Evolutionary conservation across 2,329 filamentous ascomycete genomes (phyloP).

Genomic region (Nemania sp.): DNA sequence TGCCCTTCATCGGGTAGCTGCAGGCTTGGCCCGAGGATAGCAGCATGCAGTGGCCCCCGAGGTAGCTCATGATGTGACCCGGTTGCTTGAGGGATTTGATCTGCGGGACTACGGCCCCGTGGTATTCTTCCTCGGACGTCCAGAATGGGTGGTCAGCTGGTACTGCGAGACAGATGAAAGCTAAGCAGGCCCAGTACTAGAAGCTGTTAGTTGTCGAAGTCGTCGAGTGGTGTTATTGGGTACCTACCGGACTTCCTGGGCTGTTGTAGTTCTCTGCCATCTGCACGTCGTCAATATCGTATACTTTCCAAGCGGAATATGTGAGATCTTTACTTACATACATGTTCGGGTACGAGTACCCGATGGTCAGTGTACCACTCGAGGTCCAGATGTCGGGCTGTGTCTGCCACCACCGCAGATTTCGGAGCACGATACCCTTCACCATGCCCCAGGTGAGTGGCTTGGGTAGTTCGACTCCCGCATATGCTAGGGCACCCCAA

Average conservation of each 20-base stretch:
- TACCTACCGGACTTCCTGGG: slow-evolving; percentile 62
- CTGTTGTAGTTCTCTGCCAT: slow-evolving; percentile 85
- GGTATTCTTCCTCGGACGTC: slow-evolving; percentile 67
- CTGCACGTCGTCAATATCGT: slow-evolving; percentile 39
- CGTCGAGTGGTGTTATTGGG: background rate
- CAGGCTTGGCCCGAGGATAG: slow-evolving; percentile 79
- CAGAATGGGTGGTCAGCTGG: slow-evolving; percentile 74
- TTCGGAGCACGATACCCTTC: slow-evolving; percentile 73
- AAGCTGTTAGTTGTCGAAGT: background rate
- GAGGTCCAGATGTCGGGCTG: slow-evolving; percentile 75
- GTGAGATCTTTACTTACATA: slow-evolving; percentile 50
- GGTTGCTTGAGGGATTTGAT: slow-evolving; percentile 67
- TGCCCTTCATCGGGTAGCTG: slow-evolving; percentile 79
- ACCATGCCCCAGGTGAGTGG: slow-evolving; percentile 79
- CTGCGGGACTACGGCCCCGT: slow-evolving; percentile 58
- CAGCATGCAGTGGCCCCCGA: slow-evolving; percentile 75
- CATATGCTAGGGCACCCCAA: slow-evolving; percentile 78
- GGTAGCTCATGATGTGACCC: slow-evolving; percentile 71
- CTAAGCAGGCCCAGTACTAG: slow-evolving; percentile 78
- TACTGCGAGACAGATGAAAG: slow-evolving; percentile 74
- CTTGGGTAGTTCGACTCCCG: slow-evolving; percentile 70
- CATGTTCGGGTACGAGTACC: slow-evolving; percentile 79
- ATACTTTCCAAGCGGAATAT: background rate
- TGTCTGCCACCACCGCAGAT: slow-evolving; percentile 79
- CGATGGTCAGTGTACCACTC: slow-evolving; percentile 74